Percentiles rank a stretch among this genome's conserved stretches.
Conservation (phyloP, 768 basidiomycete genomes). For the Auriscalpium microsporum region DNA sequence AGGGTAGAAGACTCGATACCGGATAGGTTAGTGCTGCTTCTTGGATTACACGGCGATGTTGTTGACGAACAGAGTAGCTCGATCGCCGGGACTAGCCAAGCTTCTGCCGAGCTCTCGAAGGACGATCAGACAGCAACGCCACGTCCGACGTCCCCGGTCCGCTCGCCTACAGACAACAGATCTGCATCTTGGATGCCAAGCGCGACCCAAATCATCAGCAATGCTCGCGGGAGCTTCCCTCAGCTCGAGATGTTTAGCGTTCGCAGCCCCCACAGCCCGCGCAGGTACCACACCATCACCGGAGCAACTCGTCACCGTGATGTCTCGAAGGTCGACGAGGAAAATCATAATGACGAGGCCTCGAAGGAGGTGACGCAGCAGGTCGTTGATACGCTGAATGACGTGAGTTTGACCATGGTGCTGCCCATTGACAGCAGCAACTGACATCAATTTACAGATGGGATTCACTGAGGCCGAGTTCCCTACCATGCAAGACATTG, state of each 20-base stretch:
- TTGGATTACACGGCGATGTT: not conserved
- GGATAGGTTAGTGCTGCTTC: conserved; percentile 3
- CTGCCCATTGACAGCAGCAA: not conserved
- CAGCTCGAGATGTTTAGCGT: conserved; percentile 55
- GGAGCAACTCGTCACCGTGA: conserved; percentile 28
- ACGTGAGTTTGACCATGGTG: conserved; percentile 36
- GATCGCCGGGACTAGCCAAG: too few species aligned
- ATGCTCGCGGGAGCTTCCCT: conserved; percentile 51
- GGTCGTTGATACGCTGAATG: conserved; percentile 33
- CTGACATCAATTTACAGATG: conserved; percentile 39
- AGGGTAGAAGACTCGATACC: not conserved
- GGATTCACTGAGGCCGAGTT: conserved; percentile 53
- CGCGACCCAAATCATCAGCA: conserved; percentile 45
- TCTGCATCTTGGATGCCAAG: not conserved
- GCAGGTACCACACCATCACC: conserved; percentile 27
- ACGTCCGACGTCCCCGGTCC: not conserved
- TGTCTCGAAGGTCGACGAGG: conserved; percentile 34
- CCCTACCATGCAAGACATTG: conserved; percentile 41
- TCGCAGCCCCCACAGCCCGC: conserved; percentile 26
- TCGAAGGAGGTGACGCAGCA: conserved; percentile 1
- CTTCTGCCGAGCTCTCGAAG: too few species aligned
- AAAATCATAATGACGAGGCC: conserved; percentile 16
- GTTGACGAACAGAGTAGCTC: too few species aligned
- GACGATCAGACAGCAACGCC: not conserved
- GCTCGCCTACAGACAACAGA: not conserved